These are phyloP conservation scores for Chiua virens DNA, from an alignment of 768 basidiomycete genomes.

Conservation along the genomic window DNA sequence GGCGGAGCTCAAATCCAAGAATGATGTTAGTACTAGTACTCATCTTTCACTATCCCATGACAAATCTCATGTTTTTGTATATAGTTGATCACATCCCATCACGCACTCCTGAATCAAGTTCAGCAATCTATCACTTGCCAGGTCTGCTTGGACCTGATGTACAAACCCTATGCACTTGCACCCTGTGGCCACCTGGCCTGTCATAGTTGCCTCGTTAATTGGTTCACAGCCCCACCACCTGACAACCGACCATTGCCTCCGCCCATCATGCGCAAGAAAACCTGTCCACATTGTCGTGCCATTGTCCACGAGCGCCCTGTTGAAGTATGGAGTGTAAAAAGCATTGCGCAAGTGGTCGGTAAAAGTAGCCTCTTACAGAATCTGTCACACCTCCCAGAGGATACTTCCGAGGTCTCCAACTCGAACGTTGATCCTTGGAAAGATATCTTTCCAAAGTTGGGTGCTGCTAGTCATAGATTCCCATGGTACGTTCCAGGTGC, in stretches of 20 bases:
- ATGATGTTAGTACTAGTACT: constrained; percentile 36
- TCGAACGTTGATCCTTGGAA: constrained; percentile 60
- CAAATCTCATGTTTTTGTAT: background rate
- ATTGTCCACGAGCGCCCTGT: constrained; percentile 45
- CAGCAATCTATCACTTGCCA: constrained; percentile 72
- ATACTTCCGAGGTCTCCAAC: constrained; percentile 24
- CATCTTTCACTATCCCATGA: background rate
- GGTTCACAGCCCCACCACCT: constrained; percentile 59
- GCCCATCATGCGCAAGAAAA: constrained; percentile 38
- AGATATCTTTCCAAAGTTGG: constrained; percentile 50
- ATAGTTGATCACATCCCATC: constrained; percentile 53
- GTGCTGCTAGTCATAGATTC: constrained; percentile 6
- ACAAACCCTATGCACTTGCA: constrained; percentile 70
- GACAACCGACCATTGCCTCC: constrained; percentile 27
- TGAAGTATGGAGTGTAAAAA: constrained; percentile 50
- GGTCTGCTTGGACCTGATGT: constrained; percentile 74
- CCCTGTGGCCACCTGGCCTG: constrained; percentile 79
- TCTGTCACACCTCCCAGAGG: constrained; percentile 25
- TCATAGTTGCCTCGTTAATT: constrained; percentile 67
- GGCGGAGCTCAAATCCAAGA: constrained; percentile 42
- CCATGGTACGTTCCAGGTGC: constrained; percentile 26
- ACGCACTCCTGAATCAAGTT: constrained; percentile 50
- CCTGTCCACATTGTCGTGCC: constrained; percentile 46
- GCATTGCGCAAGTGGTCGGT: constrained; percentile 43
- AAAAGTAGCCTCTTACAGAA: constrained; percentile 50